Base-by-base conservation (phyloP, 2,329 filamentous ascomycete species). In the Arthrobotrys megalospora region DNA sequence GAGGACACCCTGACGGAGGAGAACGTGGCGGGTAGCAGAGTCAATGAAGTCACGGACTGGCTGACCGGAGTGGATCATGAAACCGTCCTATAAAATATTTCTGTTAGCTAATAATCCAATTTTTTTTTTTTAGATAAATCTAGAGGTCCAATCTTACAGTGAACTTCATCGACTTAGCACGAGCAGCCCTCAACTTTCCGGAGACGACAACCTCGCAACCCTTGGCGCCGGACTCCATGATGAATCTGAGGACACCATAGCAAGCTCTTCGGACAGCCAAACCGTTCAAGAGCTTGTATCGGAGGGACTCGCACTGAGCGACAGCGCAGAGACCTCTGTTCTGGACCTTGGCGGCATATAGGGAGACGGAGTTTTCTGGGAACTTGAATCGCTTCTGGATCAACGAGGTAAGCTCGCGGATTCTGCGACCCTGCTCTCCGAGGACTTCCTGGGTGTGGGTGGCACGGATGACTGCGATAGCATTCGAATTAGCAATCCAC, bases 371-470 rank as follows among this genome's bases (percentile, higher is more conserved):
- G 93, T 98, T 98, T 90, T 98, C 95, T 88, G 96, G 95, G 92
- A 99, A 99, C 91, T 97, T 97, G 93, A 99, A 99, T 86, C 96
- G 94, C 93, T 99, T 98, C 90, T 99, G 96, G 90, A 99, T 99
- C 86, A 99, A 92, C 85, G 94, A 97, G 86, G 96, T 99, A 88
- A 99, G 94, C 91, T 99, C 96, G 87, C 96, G 95, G 88, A 99
- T 99, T 89, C 96, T 93, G 89, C 96, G 94, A 85, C 96, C 96
- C 91, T 99, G 96, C 92, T 99, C 96, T 86, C 96, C 96, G 85
- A 99, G 93, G 84, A 99, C 96, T 90, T 99, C 96, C 90, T 99
- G 96, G 86, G 96, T 99, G 92, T 99, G 96, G 85, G 96, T 99
- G 86, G 96, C 96, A 87, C 96, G 96, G 90, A 99, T 97, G 91